phyloP scores from a whole-genome alignment of 805 yeast genomes.

The Ogataea methanolica region DNA sequence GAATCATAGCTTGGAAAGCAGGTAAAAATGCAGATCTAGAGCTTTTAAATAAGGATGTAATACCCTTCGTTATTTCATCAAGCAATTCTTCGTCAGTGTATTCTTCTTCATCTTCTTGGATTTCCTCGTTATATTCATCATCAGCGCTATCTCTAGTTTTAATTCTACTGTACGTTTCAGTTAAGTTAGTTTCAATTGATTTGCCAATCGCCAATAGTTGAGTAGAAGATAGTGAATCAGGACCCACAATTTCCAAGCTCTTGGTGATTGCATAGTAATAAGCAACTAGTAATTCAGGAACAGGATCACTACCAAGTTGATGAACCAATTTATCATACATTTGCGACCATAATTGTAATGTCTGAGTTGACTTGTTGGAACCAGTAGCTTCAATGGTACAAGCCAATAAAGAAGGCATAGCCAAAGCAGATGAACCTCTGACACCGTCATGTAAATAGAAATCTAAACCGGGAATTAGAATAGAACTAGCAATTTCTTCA shows the following conservation, averaged over 20 bases:
- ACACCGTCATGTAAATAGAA: constrained; percentile 94
- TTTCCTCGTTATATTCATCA: constrained; percentile 84
- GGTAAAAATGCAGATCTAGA: constrained; percentile 55
- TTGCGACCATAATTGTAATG: constrained; percentile 66
- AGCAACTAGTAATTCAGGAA: constrained; percentile 73
- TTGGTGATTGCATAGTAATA: constrained; percentile 70
- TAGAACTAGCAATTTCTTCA: constrained; percentile 66
- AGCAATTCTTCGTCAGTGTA: constrained; percentile 84
- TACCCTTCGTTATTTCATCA: constrained; percentile 76
- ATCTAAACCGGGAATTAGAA: constrained; percentile 83
- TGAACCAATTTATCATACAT: constrained; percentile 64
- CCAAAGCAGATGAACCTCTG: constrained; percentile 81
- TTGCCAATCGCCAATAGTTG: constrained; percentile 55
- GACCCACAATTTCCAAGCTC: constrained; percentile 64
- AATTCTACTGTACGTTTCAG: constrained; percentile 67
- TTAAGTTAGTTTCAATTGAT: constrained; percentile 55
- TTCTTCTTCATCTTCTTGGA: constrained; percentile 80
- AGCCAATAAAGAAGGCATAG: constrained; percentile 71
- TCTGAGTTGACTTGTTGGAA: constrained; percentile 48
- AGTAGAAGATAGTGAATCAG: constrained; percentile 47
- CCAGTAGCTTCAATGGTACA: constrained; percentile 56
- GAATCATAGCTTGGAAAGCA: constrained; percentile 59
- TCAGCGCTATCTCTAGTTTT: constrained; percentile 68
- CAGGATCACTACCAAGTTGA: constrained; percentile 72
- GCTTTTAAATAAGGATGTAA: constrained; percentile 66